A percentile compares a stretch with the other conserved stretches of the same genome.
Conservation (phyloP, 176 grass and related monocot species). For the Pharus latifolius region DNA sequence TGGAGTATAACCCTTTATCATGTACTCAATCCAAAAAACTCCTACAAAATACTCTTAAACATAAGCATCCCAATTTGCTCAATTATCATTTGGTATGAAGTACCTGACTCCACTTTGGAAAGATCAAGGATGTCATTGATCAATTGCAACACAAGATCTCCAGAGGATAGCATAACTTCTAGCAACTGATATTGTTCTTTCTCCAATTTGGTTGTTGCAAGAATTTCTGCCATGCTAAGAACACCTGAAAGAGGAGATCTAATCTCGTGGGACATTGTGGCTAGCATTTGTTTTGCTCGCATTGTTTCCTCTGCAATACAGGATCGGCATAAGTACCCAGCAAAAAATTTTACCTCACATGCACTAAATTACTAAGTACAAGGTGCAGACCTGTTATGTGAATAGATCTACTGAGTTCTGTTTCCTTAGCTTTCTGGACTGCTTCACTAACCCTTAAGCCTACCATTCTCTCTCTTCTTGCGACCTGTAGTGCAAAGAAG, state of each 20-base stretch:
- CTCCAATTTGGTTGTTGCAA: slow-evolving; percentile 62
- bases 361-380: not conserved
- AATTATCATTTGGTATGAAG: not conserved
- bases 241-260: slow-evolving; percentile 92
- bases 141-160: slow-evolving; percentile 88
- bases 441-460: slow-evolving; percentile 70
- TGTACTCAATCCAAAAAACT: not conserved
- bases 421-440: slow-evolving; percentile 92
- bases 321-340: slow-evolving; percentile 10
- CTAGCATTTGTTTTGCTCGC: slow-evolving; percentile 96
- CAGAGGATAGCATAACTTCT: slow-evolving; percentile 94
- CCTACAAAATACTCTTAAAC: not conserved
- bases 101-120: slow-evolving; percentile 99
- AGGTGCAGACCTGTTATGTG: slow-evolving; percentile 69
- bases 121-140: slow-evolving; percentile 99
- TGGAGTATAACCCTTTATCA: not conserved
- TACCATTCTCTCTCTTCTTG: slow-evolving; percentile 75
- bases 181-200: slow-evolving; percentile 75
- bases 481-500: slow-evolving; percentile 34
- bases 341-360: not conserved
- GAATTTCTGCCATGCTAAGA: slow-evolving; percentile 90
- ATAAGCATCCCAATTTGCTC: not conserved
- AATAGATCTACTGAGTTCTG: slow-evolving; percentile 79
- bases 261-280: slow-evolving; percentile 96
- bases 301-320: slow-evolving; percentile 77